Evolutionary conservation across 768 basidiomycete genomes (phyloP).

Genomic region (Agrocybe praecox): DNA sequence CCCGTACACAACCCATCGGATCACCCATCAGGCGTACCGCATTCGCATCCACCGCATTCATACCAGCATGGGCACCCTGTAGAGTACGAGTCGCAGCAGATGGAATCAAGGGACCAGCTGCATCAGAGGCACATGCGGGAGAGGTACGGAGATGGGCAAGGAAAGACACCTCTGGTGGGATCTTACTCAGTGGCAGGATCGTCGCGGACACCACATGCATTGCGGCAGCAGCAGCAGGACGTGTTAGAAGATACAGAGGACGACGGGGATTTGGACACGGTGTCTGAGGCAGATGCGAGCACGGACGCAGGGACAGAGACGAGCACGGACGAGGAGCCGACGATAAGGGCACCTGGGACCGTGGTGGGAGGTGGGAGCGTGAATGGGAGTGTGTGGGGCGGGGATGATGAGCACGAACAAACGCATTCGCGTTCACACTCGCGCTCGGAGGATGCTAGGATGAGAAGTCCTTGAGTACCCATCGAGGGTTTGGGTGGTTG

Average conservation of each 20-base stretch:
- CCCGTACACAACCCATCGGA: constrained; percentile 5
- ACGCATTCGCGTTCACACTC: too few species aligned
- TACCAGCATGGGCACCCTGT: constrained; percentile 5
- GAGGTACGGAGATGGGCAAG: not conserved
- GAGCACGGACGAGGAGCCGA: constrained; percentile 31
- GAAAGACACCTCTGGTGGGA: not conserved
- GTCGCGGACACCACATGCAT: not conserved
- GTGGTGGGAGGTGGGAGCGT: constrained; percentile 22
- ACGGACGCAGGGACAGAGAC: constrained; percentile 32
- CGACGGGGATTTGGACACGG: constrained; percentile 13
- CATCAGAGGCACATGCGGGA: not conserved
- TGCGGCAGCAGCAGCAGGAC: not conserved
- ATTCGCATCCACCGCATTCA: constrained; percentile 11
- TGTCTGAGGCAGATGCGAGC: constrained; percentile 16
- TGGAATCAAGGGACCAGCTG: not conserved
- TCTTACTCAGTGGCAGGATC: not conserved
- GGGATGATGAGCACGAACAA: too few species aligned
- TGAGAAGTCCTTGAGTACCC: constrained; percentile 23
- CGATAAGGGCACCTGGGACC: constrained; percentile 23
- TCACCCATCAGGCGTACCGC: constrained; percentile 9
- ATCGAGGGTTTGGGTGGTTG: not conserved
- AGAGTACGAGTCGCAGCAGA: not conserved
- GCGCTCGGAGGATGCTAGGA: constrained; percentile 18
- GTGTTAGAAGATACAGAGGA: constrained; percentile 11
- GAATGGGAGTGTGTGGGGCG: constrained; percentile 21